phyloP scores from a whole-genome alignment of 225 moss, liverwort and hornwort genomes.

The Climacium dendroides region DNA sequence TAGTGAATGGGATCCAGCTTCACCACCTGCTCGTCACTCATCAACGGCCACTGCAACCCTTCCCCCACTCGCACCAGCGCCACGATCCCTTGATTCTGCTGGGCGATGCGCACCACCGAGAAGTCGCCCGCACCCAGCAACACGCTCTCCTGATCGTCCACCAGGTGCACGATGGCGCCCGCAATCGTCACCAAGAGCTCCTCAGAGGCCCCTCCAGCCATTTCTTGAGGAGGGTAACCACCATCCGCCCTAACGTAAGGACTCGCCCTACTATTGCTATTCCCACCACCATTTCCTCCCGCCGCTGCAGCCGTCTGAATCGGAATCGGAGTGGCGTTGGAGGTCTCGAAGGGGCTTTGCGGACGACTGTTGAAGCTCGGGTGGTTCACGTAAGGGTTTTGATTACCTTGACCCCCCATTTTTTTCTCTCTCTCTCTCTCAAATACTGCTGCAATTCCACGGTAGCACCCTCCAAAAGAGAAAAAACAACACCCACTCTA shows the following conservation, averaged over 20 bases:
- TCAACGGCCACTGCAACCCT: conserved; percentile 78
- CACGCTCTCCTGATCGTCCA: conserved; percentile 74
- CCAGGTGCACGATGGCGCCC: conserved; percentile 79
- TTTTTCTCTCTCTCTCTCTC: not conserved
- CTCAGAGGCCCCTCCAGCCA: not conserved
- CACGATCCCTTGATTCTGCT: conserved; percentile 51
- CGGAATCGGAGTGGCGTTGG: not conserved
- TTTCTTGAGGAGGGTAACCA: not conserved
- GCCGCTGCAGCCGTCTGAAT: not conserved
- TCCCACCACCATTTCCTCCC: not conserved
- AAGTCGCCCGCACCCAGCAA: conserved; percentile 61
- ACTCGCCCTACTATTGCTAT: not conserved
- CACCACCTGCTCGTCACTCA: conserved; percentile 63
- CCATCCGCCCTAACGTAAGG: not conserved
- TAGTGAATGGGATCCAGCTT: conserved; percentile 85
- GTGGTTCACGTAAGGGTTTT: conserved; percentile 15
- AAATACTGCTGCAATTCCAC: not conserved
- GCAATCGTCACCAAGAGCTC: conserved; percentile 53
- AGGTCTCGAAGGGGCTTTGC: not conserved
- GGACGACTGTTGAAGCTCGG: conserved; percentile 1
- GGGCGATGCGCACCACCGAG: conserved; percentile 44
- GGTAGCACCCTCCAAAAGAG: not conserved
- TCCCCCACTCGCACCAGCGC: conserved; percentile 64
- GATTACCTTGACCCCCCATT: not conserved
- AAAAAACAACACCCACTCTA: not conserved